These are phyloP conservation scores for Solanum aculeatissimum DNA, from an alignment of 305 asterid genomes.

Conservation along the genomic window DNA sequence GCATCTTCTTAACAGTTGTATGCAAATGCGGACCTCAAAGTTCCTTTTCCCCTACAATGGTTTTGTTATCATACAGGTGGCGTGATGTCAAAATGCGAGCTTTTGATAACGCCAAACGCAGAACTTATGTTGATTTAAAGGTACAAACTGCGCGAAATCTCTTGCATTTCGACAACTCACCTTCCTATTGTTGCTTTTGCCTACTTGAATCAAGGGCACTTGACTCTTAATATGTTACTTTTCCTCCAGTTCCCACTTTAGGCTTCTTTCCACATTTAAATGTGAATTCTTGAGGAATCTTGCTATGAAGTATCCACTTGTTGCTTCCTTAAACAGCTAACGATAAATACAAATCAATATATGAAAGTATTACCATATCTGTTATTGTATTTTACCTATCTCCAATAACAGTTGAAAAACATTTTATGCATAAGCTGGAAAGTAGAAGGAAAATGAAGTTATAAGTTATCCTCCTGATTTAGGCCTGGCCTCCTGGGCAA, in stretches of 20 bases:
- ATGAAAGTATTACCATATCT: background rate
- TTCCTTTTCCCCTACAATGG: background rate
- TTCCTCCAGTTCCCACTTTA: background rate
- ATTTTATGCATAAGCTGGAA: background rate
- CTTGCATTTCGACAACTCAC: background rate
- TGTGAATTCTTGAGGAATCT: background rate
- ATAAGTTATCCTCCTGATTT: background rate
- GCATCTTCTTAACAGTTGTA: background rate
- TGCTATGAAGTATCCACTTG: background rate
- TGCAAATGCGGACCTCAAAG: background rate
- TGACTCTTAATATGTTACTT: background rate
- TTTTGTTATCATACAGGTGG: slow-evolving; percentile 9
- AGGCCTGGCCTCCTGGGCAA: background rate
- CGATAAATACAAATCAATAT: background rate
- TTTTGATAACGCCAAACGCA: slow-evolving; percentile 19
- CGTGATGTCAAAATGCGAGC: slow-evolving; percentile 21
- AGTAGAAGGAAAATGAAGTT: background rate
- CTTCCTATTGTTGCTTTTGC: background rate
- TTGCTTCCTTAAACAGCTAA: background rate
- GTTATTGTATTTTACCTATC: background rate
- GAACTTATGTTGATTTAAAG: slow-evolving; percentile 24
- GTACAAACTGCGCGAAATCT: background rate
- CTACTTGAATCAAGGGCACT: background rate
- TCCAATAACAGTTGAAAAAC: background rate
- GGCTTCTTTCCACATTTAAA: background rate